Base-by-base conservation (phyloP, 2,329 filamentous ascomycete species). In the Sclerotinia spermophila region DNA sequence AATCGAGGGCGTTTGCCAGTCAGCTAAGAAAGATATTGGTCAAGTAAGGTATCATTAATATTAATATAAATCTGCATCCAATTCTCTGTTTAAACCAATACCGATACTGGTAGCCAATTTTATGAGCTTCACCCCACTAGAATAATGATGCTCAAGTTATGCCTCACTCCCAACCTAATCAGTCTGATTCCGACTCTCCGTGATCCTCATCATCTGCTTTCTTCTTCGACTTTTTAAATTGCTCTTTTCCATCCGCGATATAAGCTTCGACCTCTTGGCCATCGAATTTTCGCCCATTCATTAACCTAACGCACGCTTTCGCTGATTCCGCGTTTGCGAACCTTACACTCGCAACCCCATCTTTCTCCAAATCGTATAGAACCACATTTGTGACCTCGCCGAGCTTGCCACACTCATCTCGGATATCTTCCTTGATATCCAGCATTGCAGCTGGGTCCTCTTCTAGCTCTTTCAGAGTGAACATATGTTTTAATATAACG, bases 371-470 rank as follows among this genome's bases (percentile, higher is more conserved):
- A 79, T 99, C 96, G 79, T 92, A 99, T 24, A 99, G 83, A 4
- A 96, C 90, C 55, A 98, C 92, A 78, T 96, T 97, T 44, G 94
- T 97, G 48, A 98, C 93, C 35, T 90, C 86, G 4, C 96, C 96
- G 21, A 96, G 84, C 81, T 96, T 96, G 71, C 88, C 86, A 80
- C 93, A 97, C 81, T 97, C 94, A 66, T 97, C 93, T 60, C 92
- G 88, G 70, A 98, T 92, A 79, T 99, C 96, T 79, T 97, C 92
- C 79, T 96, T 96, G 82, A 98, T 97, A 73, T 98, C 95, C 51
- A 96, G 84, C 72, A 96, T 86, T 1, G 91, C 92, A 0, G 89
- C 89, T 2, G 92, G 89, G 77, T 98, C 94, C 78, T 96, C 92
- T 75, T 94, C 90, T 38, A 98, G 85, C 82, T 97, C 93, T 73